A percentile compares a stretch with the other conserved stretches of the same genome.
Evolutionary conservation across 2,329 filamentous ascomycete species (phyloP).

Genomic region (Pseudohalonectria lignicola): DNA sequence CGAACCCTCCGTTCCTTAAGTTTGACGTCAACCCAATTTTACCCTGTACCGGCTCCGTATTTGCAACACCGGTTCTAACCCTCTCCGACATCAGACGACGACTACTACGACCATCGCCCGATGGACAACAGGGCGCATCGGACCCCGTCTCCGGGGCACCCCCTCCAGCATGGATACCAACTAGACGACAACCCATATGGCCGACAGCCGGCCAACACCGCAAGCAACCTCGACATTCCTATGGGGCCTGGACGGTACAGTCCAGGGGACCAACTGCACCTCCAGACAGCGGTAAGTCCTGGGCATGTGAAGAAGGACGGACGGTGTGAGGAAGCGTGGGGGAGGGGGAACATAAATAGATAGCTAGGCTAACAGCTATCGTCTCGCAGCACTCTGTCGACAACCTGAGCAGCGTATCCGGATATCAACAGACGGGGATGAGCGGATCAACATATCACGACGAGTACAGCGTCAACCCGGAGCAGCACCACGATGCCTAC

Average conservation of each 20-base stretch:
- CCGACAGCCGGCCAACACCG: constrained; percentile 32
- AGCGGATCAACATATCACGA: constrained; percentile 36
- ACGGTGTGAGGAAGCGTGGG: too few species aligned
- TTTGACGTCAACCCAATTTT: too few species aligned
- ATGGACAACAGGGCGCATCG: constrained; percentile 48
- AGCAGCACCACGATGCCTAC: constrained; percentile 80
- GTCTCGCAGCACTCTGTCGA: constrained; percentile 37
- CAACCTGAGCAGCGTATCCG: constrained; percentile 28
- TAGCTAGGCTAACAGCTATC: constrained; percentile 7
- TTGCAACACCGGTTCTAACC: too few species aligned
- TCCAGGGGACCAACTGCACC: constrained; percentile 64
- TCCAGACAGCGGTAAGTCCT: constrained; percentile 73
- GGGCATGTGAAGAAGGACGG: too few species aligned
- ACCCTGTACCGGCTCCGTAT: too few species aligned
- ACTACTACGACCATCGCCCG: constrained; percentile 43
- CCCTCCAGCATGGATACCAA: constrained; percentile 65
- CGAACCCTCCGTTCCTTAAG: too few species aligned
- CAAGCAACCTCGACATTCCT: constrained; percentile 56
- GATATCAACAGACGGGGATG: constrained; percentile 32
- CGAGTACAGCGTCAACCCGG: constrained; percentile 69
- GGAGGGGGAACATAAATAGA: background rate
- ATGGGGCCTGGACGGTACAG: constrained; percentile 45
- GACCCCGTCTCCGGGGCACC: constrained; percentile 68
- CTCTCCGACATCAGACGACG: constrained; percentile 35
- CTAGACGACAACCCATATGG: constrained; percentile 68